Evolutionary conservation across 768 basidiomycete genomes (phyloP).

Genomic region (Boletus eberwhitei): DNA sequence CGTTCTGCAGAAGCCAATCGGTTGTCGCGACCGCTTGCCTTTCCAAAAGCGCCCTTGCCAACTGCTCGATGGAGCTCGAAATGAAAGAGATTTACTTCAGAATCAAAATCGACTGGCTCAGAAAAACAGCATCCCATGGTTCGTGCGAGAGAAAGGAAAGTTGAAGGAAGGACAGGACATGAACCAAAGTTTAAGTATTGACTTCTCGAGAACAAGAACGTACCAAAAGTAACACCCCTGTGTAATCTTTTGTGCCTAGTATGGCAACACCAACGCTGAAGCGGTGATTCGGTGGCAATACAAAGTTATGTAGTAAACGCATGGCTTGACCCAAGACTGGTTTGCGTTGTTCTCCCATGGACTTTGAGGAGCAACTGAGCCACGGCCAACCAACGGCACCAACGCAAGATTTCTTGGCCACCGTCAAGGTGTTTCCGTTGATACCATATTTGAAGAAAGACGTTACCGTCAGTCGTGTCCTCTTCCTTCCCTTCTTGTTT

Average conservation of each 20-base stretch:
- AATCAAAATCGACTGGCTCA: conserved; percentile 82
- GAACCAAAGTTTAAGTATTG: conserved; percentile 24
- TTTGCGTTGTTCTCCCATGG: conserved; percentile 27
- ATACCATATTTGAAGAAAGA: conserved; percentile 71
- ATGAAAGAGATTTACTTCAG: conserved; percentile 87
- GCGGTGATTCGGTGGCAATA: too few species aligned
- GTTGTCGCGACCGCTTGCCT: conserved; percentile 48
- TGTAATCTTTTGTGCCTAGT: conserved; percentile 23
- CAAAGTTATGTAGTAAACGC: too few species aligned
- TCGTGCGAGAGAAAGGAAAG: conserved; percentile 37
- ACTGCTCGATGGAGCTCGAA: conserved; percentile 95
- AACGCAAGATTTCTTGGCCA: conserved; percentile 52
- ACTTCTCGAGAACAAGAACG: conserved; percentile 35
- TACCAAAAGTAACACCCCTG: conserved; percentile 13
- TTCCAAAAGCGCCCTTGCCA: conserved; percentile 97
- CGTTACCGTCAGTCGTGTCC: conserved; percentile 49
- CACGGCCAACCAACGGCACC: conserved; percentile 46
- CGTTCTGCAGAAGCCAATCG: not conserved
- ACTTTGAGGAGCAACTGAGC: conserved; percentile 28
- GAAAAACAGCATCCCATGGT: conserved; percentile 59
- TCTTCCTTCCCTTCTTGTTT: conserved; percentile 13
- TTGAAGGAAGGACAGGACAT: conserved; percentile 23
- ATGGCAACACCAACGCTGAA: conserved; percentile 1
- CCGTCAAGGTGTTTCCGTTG: conserved; percentile 77
- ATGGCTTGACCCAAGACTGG: not conserved